Evolutionary conservation across 768 basidiomycete species (phyloP).

Genomic region (Dictyophora rubrovolvata): DNA sequence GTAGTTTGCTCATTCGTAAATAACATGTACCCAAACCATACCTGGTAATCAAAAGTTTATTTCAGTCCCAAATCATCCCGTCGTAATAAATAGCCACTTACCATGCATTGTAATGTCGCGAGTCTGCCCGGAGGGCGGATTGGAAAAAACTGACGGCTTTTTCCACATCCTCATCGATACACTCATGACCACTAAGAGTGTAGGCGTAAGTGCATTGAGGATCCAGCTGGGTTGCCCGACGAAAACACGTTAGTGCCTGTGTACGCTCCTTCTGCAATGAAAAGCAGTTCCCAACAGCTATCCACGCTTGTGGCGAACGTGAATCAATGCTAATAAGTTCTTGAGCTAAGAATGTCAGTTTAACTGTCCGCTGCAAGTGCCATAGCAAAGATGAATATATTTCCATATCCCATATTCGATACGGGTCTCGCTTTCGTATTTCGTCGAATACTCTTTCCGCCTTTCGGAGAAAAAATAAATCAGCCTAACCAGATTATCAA

Average conservation of each 20-base stretch:
- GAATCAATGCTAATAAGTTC: conserved; percentile 79
- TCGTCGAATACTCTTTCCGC: conserved; percentile 84
- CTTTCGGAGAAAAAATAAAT: conserved; percentile 30
- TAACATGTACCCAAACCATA: conserved; percentile 98
- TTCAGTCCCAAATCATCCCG: neutral
- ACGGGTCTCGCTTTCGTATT: conserved; percentile 78
- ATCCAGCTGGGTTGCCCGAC: conserved; percentile 81
- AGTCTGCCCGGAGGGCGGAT: conserved; percentile 81
- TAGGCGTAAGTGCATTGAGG: conserved; percentile 90
- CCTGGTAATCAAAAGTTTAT: conserved; percentile 39
- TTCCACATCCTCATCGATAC: conserved; percentile 90
- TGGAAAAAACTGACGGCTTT: conserved; percentile 89
- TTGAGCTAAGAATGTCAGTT: conserved; percentile 87
- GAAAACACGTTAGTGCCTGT: conserved; percentile 90
- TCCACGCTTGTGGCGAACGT: conserved; percentile 86
- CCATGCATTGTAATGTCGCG: conserved; percentile 98
- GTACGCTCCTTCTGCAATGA: conserved; percentile 89
- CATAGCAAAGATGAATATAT: conserved; percentile 92
- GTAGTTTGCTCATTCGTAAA: conserved; percentile 85
- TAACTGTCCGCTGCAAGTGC: conserved; percentile 80
- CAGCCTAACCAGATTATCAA: conserved; percentile 5
- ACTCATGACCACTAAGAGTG: conserved; percentile 95
- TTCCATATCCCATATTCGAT: conserved; percentile 88
- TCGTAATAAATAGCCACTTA: conserved; percentile 32
- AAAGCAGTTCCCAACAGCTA: conserved; percentile 92